Evolutionary conservation across 495 filamentous ascomycete species (phyloP).

Genomic region (Xylaria bambusicola): DNA sequence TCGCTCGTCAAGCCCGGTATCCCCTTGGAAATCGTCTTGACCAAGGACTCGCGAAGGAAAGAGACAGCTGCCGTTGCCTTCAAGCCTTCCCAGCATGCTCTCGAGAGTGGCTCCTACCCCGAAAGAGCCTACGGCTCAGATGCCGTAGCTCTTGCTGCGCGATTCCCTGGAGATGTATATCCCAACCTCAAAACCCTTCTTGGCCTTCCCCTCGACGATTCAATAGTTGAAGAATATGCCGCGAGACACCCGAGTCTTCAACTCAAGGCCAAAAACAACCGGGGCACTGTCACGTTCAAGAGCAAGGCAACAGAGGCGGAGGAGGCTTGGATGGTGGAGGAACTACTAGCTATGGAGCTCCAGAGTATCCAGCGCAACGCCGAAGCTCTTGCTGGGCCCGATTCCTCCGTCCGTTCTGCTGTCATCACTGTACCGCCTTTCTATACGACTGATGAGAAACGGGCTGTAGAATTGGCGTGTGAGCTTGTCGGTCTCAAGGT

Average conservation of each 20-base stretch:
- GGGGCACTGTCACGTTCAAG: constrained; percentile 73
- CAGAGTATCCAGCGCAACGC: constrained; percentile 86
- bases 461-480: constrained; percentile 77
- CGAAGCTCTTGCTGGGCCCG: constrained; percentile 79
- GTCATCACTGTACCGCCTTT: constrained; percentile 93
- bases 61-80: constrained; percentile 90
- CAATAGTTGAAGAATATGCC: constrained; percentile 66
- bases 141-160: constrained; percentile 80
- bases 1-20: constrained; percentile 96
- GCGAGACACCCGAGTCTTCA: constrained; percentile 70
- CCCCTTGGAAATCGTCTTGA: constrained; percentile 95
- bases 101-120: constrained; percentile 66
- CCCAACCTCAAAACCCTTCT: constrained; percentile 87
- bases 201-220: constrained; percentile 65
- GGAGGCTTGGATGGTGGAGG: constrained; percentile 82
- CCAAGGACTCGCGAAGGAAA: constrained; percentile 98
- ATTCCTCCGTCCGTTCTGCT: constrained; percentile 69
- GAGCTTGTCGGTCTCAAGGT: constrained; percentile 86
- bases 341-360: constrained; percentile 95
- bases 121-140: constrained; percentile 91
- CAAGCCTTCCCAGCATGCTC: constrained; percentile 69
- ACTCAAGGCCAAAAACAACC: constrained; percentile 55
- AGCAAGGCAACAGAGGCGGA: constrained; percentile 63
- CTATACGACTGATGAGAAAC: constrained; percentile 85
- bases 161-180: constrained; percentile 92